Base-by-base conservation (phyloP, 139 green algal species). In the Gonium pectorale region DNA sequence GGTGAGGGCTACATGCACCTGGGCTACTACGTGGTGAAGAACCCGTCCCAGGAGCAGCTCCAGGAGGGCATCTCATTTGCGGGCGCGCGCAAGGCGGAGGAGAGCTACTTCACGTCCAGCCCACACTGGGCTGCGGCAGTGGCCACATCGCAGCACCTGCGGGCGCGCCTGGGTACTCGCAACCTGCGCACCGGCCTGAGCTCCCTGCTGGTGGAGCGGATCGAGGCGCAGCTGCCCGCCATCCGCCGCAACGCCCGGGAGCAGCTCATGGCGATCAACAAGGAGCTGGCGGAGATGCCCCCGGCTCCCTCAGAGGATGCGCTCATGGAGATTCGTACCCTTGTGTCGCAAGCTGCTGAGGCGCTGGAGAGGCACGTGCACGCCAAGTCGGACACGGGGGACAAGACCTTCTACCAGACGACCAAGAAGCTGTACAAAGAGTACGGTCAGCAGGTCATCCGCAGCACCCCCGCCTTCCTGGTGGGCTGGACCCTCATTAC, bases 21-120 rank as follows among this genome's bases (percentile, higher is more conserved):
- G n/a, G 81, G 81, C 69, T 87, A 68, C 43, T 87, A 78, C 31
- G 70, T 81, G 41, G 70, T 87, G 21, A 64, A 66, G 37, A 87
- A 87, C 81, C 81, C 70, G 5, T 15, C 9, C 31, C 81, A 87
- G 70, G 60, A 81, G n/a, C 24, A 82, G 70, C 59, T 82, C 22
- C 9, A 59, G 8, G 70, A 33, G 2, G 70, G 70, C 17, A 74
- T 81, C 81, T 78, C 41, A 33, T 81, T 78, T 21, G 56, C 43
- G 31, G 0, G 43, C 3, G 81, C 81, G 5, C 56, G 81, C 33
- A 43, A 29, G 22, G 9, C 1, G 0, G 81, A 87, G 70, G 19
- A 2, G n/a, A 2, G 11, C 27, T 82, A 74, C 81, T 87, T 87
- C 26, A 22, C 41, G 22, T 6, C 5, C 33, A 44, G 41, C 56